Evolutionary conservation across 176 grass and related monocot species (phyloP).

Genomic region (Aegilops speltoides): DNA sequence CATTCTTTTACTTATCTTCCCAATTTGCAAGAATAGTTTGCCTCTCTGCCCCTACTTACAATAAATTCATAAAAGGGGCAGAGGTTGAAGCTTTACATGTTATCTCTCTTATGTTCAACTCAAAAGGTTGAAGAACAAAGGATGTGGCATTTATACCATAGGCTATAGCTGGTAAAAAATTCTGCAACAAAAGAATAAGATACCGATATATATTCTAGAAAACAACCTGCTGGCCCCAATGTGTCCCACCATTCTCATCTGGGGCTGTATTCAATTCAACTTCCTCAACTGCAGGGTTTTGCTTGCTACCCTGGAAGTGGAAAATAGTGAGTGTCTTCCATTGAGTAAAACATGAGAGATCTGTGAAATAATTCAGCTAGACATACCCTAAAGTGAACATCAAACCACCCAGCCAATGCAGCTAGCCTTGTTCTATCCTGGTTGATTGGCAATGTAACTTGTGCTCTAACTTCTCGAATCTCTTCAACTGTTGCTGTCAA

Average conservation of each 20-base stretch:
- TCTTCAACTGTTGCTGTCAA: constrained; percentile 84
- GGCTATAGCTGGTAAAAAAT: not conserved
- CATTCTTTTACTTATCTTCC: not conserved
- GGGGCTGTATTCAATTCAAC: constrained; percentile 89
- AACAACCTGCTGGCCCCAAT: constrained; percentile 97
- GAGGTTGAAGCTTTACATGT: not conserved
- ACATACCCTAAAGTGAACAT: constrained; percentile 95
- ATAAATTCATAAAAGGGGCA: not conserved
- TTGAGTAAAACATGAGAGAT: constrained; percentile 14
- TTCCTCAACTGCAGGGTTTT: constrained; percentile 67
- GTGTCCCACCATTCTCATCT: constrained; percentile 63
- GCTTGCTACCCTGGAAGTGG: constrained; percentile 54
- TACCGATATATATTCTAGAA: not conserved
- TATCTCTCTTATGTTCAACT: not conserved
- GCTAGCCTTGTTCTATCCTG: constrained; percentile 62
- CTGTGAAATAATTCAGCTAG: not conserved
- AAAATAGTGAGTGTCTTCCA: not conserved
- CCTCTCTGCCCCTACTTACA: not conserved
- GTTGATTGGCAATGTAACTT: constrained; percentile 57
- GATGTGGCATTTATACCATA: not conserved
- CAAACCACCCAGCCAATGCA: constrained; percentile 95
- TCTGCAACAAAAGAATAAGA: not conserved
- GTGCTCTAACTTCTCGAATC: constrained; percentile 65
- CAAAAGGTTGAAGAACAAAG: not conserved
- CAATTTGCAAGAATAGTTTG: not conserved